These are phyloP conservation scores for Stereum hirsutum DNA, from an alignment of 1,284 basidiomycete species.

Conservation along the genomic window DNA sequence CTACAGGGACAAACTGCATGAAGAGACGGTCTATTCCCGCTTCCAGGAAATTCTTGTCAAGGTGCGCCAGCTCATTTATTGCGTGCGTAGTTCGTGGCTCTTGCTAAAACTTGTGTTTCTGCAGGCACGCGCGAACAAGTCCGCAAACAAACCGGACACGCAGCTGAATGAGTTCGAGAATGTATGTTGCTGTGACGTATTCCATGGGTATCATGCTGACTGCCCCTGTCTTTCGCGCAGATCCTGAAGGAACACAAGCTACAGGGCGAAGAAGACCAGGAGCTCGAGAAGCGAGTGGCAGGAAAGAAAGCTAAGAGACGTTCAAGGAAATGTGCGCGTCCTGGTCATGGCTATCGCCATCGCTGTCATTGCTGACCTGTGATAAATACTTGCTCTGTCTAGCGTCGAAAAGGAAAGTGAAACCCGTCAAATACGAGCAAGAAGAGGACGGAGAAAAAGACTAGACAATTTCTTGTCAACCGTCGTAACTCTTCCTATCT, in stretches of 20 bases:
- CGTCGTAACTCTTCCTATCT: too few species aligned
- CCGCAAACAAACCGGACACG: constrained; percentile 81
- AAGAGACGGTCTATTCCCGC: constrained; percentile 72
- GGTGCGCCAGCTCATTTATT: constrained; percentile 22
- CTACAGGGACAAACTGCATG: constrained; percentile 95
- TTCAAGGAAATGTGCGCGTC: too few species aligned
- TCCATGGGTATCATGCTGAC: too few species aligned
- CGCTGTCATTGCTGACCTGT: too few species aligned
- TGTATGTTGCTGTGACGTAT: constrained; percentile 34
- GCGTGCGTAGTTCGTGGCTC: not conserved
- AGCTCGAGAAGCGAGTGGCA: constrained; percentile 75
- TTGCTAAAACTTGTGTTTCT: not conserved
- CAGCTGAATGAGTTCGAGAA: constrained; percentile 87
- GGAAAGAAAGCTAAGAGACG: constrained; percentile 77
- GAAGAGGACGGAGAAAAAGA: too few species aligned
- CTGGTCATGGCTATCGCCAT: too few species aligned
- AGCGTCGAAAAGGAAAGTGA: too few species aligned
- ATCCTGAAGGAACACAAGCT: constrained; percentile 77
- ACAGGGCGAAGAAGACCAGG: constrained; percentile 89
- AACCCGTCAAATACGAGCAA: too few species aligned
- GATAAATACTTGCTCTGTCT: too few species aligned
- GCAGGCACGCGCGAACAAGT: constrained; percentile 78
- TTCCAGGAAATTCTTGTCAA: constrained; percentile 88
- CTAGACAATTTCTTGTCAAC: too few species aligned
- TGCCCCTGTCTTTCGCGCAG: constrained; percentile 24